A percentile compares a stretch with the other conserved stretches of the same genome.
phyloP scores from a whole-genome alignment of 73 alveolate genomes.

The Paramecium caudatum region DNA sequence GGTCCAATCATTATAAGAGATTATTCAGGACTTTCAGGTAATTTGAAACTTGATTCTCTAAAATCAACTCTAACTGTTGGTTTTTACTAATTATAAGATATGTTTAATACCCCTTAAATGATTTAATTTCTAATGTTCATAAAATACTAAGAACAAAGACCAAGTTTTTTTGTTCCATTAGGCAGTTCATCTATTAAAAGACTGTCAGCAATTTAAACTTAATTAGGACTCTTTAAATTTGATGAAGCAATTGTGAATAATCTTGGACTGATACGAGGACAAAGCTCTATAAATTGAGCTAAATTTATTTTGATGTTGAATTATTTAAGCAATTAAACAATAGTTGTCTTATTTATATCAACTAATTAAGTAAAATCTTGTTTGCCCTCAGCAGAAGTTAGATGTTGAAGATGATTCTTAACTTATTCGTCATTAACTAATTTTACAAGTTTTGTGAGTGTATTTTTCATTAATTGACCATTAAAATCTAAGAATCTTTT shows the following conservation, averaged over 20 bases:
- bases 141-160: slow-evolving; percentile 85
- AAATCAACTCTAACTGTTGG: slow-evolving; percentile 72
- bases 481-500: slow-evolving; percentile 85
- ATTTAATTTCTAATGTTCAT: slow-evolving; percentile 73
- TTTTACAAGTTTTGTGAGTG: slow-evolving; percentile 78
- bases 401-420: slow-evolving; percentile 55
- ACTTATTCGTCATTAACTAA: slow-evolving; percentile 79
- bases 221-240: slow-evolving; percentile 79
- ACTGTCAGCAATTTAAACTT: slow-evolving; percentile 83
- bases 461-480: slow-evolving; percentile 84
- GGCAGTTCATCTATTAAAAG: slow-evolving; percentile 78
- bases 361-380: slow-evolving; percentile 76
- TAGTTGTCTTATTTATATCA: slow-evolving; percentile 76
- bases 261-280: slow-evolving; percentile 91
- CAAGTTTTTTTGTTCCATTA: slow-evolving; percentile 81
- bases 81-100: not conserved
- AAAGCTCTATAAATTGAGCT: slow-evolving; percentile 83
- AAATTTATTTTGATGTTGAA: slow-evolving; percentile 80
- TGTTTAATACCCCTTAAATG: slow-evolving; percentile 25
- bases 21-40: slow-evolving; percentile 82
- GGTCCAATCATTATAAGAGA: slow-evolving; percentile 96
- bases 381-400: slow-evolving; percentile 78
- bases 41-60: slow-evolving; percentile 84
- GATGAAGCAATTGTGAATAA: slow-evolving; percentile 94
- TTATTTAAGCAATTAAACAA: slow-evolving; percentile 81